Percentiles rank a stretch among this genome's conserved stretches.
phyloP scores from a whole-genome alignment of 1,284 basidiomycete species.

The Kwoniella shivajii region DNA sequence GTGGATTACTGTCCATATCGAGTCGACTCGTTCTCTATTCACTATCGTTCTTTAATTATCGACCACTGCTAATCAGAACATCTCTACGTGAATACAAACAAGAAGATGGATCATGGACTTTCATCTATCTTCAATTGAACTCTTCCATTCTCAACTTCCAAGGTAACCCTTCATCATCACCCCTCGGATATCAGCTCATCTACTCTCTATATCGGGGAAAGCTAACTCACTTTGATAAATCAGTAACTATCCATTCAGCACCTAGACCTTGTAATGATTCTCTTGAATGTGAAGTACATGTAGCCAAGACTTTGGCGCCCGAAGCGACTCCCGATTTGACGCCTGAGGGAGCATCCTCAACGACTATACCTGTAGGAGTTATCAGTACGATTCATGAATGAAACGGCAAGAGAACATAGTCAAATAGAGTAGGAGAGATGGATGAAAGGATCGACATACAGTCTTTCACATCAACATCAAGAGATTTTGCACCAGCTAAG shows the following conservation, averaged over 20 bases:
- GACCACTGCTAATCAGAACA: too few species aligned
- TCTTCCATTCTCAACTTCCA: constrained; percentile 25
- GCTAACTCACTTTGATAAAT: constrained; percentile 35
- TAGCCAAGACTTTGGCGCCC: constrained; percentile 71
- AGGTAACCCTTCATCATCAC: constrained; percentile 21
- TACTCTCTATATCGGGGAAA: neutral
- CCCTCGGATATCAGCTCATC: neutral
- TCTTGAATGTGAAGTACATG: constrained; percentile 76
- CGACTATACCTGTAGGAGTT: constrained; percentile 75
- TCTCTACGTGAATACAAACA: too few species aligned
- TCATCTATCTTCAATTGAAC: constrained; percentile 29
- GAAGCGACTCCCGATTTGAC: constrained; percentile 70
- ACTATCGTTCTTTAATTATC: too few species aligned
- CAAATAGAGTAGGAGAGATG: neutral
- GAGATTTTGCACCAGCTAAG: constrained; percentile 49
- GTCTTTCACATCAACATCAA: constrained; percentile 41
- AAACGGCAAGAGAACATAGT: too few species aligned
- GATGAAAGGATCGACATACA: constrained; percentile 29
- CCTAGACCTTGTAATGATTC: constrained; percentile 60
- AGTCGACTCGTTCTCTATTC: too few species aligned
- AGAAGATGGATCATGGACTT: constrained; percentile 18
- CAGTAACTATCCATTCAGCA: constrained; percentile 53
- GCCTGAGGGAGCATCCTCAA: constrained; percentile 82
- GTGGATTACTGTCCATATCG: too few species aligned
- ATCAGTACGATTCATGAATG: too few species aligned